Evolutionary conservation across 1,284 basidiomycete species (phyloP).

Genomic region (Filobasidium uniguttulatum): DNA sequence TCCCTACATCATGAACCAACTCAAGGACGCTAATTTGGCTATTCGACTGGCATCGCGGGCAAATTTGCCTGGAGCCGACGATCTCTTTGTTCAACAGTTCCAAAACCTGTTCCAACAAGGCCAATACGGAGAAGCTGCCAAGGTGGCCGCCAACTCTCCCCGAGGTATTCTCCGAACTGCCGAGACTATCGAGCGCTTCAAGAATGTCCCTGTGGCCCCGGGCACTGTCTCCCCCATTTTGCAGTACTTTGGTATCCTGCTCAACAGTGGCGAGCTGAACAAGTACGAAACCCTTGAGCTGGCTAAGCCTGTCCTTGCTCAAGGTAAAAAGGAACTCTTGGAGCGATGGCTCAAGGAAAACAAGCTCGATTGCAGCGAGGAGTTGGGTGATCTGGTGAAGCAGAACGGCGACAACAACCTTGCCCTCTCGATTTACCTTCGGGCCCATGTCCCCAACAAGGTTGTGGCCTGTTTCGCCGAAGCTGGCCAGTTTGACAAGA

Average conservation of each 20-base stretch:
- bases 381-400: conserved; percentile 94
- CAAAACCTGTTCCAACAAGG: conserved; percentile 81
- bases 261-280: conserved; percentile 97
- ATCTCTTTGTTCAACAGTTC: conserved; percentile 92
- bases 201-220: conserved; percentile 76
- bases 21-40: conserved; percentile 96
- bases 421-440: conserved; percentile 94
- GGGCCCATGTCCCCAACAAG: conserved; percentile 97
- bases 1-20: conserved; percentile 79
- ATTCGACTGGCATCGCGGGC: conserved; percentile 96
- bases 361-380: conserved; percentile 97
- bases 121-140: conserved; percentile 92
- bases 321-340: conserved; percentile 91
- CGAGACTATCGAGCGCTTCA: conserved; percentile 96
- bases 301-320: conserved; percentile 86
- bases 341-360: conserved; percentile 99
- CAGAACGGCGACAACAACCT: conserved; percentile 84
- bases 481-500: conserved; percentile 97
- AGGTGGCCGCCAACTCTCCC: conserved; percentile 95
- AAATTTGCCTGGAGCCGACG: conserved; percentile 95
- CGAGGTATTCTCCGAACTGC: conserved; percentile 89
- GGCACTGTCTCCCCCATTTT: conserved; percentile 92
- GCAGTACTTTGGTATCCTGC: conserved; percentile 94
- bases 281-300: conserved; percentile 93
- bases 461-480: conserved; percentile 98